phyloP scores from a whole-genome alignment of 2,329 filamentous ascomycete genomes.

The Talaromyces sp. region DNA sequence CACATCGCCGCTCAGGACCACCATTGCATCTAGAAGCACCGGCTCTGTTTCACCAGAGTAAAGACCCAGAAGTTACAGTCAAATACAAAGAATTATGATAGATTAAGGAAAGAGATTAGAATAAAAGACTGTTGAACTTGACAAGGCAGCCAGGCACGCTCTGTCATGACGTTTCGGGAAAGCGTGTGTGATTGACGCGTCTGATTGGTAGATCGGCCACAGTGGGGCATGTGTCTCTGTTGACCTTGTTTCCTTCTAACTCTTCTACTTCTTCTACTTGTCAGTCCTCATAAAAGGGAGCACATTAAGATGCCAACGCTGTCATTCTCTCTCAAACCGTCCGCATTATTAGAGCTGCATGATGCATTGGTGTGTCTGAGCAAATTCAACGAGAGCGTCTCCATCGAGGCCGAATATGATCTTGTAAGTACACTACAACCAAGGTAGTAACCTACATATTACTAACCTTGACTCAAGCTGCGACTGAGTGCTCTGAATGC shows the following conservation, averaged over 20 bases:
- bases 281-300: background rate
- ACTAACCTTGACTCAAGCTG: slow-evolving; percentile 40
- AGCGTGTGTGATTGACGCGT: slow-evolving; percentile 10
- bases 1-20: slow-evolving; percentile 22
- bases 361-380: slow-evolving; percentile 56
- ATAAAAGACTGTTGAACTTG: background rate
- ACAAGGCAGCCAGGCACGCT: background rate
- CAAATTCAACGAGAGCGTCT: slow-evolving; percentile 60
- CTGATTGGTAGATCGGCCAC: slow-evolving; percentile 2
- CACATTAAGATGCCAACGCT: slow-evolving; percentile 31
- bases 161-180: slow-evolving; percentile 8
- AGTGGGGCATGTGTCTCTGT: background rate
- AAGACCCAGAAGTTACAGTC: background rate
- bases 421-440: slow-evolving; percentile 39
- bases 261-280: background rate
- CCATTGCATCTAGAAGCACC: background rate
- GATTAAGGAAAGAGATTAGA: background rate
- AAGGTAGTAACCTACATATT: background rate
- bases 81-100: background rate
- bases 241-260: background rate
- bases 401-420: slow-evolving; percentile 56
- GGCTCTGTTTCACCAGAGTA: background rate
- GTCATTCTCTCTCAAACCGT: slow-evolving; percentile 52
- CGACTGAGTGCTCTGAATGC: slow-evolving; percentile 58
- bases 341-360: slow-evolving; percentile 53